A percentile compares a stretch with the other conserved stretches of the same genome.
These are phyloP conservation scores for Fraxinus velutina DNA, from an alignment of 305 asterid genomes.

Conservation along the genomic window DNA sequence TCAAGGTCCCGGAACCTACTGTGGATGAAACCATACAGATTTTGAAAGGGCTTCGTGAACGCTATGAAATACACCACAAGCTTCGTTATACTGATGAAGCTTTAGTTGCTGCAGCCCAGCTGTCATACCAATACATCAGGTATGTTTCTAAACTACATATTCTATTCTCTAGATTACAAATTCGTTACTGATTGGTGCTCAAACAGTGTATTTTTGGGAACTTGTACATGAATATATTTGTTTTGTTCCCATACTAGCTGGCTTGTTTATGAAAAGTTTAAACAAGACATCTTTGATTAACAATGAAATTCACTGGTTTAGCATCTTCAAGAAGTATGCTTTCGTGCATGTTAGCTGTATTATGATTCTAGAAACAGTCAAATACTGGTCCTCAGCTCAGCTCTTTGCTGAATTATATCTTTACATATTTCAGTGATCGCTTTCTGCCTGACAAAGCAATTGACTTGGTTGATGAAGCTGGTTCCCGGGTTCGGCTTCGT, in stretches of 20 bases:
- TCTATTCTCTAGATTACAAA: not conserved
- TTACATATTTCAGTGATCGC: constrained; percentile 68
- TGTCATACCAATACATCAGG: constrained; percentile 96
- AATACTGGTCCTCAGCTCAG: not conserved
- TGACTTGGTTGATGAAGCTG: constrained; percentile 97
- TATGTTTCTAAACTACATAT: constrained; percentile 16
- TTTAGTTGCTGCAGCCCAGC: constrained; percentile 81
- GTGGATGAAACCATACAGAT: constrained; percentile 92
- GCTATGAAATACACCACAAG: constrained; percentile 96
- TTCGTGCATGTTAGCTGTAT: not conserved
- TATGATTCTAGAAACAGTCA: not conserved
- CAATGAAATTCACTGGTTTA: not conserved
- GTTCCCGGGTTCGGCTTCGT: constrained; percentile 92
- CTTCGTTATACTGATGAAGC: constrained; percentile 95
- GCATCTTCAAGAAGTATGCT: not conserved
- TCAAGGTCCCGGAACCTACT: constrained; percentile 92
- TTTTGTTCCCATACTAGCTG: not conserved
- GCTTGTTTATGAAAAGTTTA: not conserved
- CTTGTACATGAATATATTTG: not conserved
- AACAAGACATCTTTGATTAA: not conserved
- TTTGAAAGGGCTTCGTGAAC: constrained; percentile 89
- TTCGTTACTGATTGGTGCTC: not conserved
- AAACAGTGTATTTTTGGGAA: not conserved
- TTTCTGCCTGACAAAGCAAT: constrained; percentile 97
- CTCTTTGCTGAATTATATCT: constrained; percentile 11